Conservation (phyloP, 2,329 filamentous ascomycete species). For the Colletotrichum lindemuthianum region DNA sequence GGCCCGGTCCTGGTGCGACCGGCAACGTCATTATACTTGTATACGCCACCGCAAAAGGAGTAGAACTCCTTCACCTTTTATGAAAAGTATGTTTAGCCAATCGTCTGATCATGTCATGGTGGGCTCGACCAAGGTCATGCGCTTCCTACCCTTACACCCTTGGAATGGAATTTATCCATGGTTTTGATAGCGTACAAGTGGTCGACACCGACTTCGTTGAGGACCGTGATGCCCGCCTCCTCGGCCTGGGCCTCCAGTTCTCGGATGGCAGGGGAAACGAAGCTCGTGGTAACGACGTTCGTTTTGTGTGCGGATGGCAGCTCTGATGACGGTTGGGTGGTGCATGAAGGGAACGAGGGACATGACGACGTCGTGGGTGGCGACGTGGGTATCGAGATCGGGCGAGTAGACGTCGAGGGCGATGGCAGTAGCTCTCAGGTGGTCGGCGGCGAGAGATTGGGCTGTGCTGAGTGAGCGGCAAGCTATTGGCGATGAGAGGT, state of each 20-base stretch:
- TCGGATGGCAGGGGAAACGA: constrained; percentile 75
- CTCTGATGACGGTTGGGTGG: constrained; percentile 66
- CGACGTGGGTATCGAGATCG: constrained; percentile 34
- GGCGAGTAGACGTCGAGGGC: constrained; percentile 36
- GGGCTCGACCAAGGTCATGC: no score
- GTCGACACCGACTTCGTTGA: constrained; percentile 72
- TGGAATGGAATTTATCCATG: constrained; percentile 73
- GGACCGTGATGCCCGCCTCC: constrained; percentile 76
- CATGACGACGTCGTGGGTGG: constrained; percentile 38
- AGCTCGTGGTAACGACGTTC: constrained; percentile 80
- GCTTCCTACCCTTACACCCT: constrained; percentile 64
- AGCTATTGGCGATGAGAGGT: constrained; percentile 7
- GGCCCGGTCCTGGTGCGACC: not conserved
- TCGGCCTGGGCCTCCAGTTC: constrained; percentile 70
- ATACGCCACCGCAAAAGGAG: constrained; percentile 66
- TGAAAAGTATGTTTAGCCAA: not conserved
- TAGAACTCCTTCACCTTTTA: constrained; percentile 66
- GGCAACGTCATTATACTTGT: not conserved
- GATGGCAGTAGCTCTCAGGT: constrained; percentile 17
- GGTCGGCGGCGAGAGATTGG: not conserved
- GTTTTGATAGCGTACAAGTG: constrained; percentile 69
- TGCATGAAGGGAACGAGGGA: constrained; percentile 40
- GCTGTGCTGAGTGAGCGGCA: constrained; percentile 32
- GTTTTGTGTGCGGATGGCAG: constrained; percentile 76
- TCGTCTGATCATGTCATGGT: not conserved